These are phyloP conservation scores for Tylopilus sp. DNA, from an alignment of 1,284 basidiomycete genomes.

Conservation along the genomic window DNA sequence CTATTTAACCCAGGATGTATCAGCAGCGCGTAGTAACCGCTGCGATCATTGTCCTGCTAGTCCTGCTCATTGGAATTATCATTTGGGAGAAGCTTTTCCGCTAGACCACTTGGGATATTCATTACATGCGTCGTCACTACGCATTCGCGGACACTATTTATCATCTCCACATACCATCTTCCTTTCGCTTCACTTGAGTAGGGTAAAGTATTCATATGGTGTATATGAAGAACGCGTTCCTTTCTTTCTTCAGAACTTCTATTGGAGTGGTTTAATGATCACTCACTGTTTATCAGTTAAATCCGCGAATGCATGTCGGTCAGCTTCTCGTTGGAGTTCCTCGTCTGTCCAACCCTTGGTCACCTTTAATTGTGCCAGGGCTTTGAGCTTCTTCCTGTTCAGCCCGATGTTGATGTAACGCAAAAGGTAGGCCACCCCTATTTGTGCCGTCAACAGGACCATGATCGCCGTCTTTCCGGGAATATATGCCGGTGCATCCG, in stretches of 20 bases:
- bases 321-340: slow-evolving; percentile 65
- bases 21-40: slow-evolving; percentile 80
- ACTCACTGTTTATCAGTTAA: slow-evolving; percentile 71
- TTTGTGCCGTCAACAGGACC: slow-evolving; percentile 65
- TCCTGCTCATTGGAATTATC: slow-evolving; percentile 77
- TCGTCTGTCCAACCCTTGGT: slow-evolving; percentile 66
- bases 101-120: slow-evolving; percentile 34
- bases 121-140: slow-evolving; percentile 20
- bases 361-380: slow-evolving; percentile 57
- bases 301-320: slow-evolving; percentile 71
- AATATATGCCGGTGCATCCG: slow-evolving; percentile 71
- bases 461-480: slow-evolving; percentile 74
- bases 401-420: slow-evolving; percentile 67
- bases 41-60: slow-evolving; percentile 75
- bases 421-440: slow-evolving; percentile 61
- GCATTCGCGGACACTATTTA: slow-evolving; percentile 44
- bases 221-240: slow-evolving; percentile 22
- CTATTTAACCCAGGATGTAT: slow-evolving; percentile 73
- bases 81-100: slow-evolving; percentile 75
- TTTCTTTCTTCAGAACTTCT: slow-evolving; percentile 2
- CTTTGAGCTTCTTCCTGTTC: slow-evolving; percentile 60
- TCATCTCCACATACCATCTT: slow-evolving; percentile 34
- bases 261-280: not conserved
- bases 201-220: slow-evolving; percentile 13
- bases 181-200: slow-evolving; percentile 4